phyloP scores from a whole-genome alignment of 179 eudicot genomes.

The Nepenthes alata region DNA sequence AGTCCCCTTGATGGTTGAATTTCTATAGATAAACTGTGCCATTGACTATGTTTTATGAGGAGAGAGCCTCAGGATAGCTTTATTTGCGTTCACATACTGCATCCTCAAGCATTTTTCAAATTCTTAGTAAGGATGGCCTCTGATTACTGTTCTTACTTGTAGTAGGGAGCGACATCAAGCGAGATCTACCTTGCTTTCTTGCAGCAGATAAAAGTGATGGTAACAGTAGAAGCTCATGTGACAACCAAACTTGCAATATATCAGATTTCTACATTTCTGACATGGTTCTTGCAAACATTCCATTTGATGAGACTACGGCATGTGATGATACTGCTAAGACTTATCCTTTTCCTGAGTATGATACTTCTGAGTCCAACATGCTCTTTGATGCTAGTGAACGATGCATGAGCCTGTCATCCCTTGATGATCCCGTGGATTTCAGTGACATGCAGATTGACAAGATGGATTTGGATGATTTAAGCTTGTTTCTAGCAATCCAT shows the following conservation, averaged over 20 bases:
- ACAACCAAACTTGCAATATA: constrained; percentile 51
- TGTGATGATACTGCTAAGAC: constrained; percentile 33
- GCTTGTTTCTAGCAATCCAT: constrained; percentile 69
- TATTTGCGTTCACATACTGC: too few relatives aligned
- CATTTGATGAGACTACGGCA: constrained; percentile 30
- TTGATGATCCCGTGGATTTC: constrained; percentile 44
- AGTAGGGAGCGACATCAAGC: constrained; percentile 30
- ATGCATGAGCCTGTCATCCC: constrained; percentile 47
- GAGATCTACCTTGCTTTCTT: constrained; percentile 26
- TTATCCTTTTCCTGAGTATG: constrained; percentile 39
- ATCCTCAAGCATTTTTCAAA: background rate
- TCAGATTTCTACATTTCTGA: constrained; percentile 74
- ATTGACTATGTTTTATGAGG: background rate
- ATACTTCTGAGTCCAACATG: constrained; percentile 37
- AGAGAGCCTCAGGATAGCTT: background rate
- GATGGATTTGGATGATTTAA: constrained; percentile 35
- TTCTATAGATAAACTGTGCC: background rate
- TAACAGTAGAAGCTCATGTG: constrained; percentile 53
- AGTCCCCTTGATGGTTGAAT: background rate
- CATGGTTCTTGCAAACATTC: constrained; percentile 55
- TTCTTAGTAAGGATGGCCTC: background rate
- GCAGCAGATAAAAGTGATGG: constrained; percentile 55
- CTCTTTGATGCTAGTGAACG: constrained; percentile 50
- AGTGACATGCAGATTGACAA: constrained; percentile 24
- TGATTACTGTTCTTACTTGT: constrained; percentile 4